phyloP scores from a whole-genome alignment of 352 stramenopile genomes.

The Phytophthora macrochlamydospora region DNA sequence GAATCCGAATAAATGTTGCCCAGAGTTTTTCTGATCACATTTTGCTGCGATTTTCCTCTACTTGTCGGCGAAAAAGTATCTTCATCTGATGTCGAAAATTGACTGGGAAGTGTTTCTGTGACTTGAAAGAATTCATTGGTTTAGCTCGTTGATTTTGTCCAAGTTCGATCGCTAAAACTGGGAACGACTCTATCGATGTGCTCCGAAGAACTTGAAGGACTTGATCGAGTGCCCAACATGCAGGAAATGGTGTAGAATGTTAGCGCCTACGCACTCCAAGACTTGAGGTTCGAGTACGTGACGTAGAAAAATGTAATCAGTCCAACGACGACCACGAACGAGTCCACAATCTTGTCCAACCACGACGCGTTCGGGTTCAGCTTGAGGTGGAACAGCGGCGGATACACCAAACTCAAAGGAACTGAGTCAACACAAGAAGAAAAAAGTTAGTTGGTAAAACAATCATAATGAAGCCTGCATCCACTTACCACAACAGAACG shows the following conservation, averaged over 20 bases:
- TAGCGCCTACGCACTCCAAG: conserved; percentile 48
- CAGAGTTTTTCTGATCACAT: background rate
- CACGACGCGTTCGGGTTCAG: conserved; percentile 50
- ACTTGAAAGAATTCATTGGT: too few relatives aligned
- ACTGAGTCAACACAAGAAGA: conserved; percentile 41
- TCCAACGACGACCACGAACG: conserved; percentile 61
- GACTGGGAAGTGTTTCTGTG: too few relatives aligned
- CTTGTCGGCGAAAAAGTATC: too few relatives aligned
- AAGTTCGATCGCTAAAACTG: too few relatives aligned
- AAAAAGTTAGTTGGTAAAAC: conserved; percentile 7
- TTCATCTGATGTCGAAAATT: too few relatives aligned
- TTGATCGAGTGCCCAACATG: too few relatives aligned
- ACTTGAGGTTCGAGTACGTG: conserved; percentile 77
- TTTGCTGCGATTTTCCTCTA: background rate
- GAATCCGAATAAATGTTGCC: too few relatives aligned
- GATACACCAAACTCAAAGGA: conserved; percentile 82
- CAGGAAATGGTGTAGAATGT: background rate
- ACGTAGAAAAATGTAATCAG: conserved; percentile 84
- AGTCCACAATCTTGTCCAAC: conserved; percentile 64
- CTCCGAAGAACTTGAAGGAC: too few relatives aligned
- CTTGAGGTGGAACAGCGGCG: conserved; percentile 82
- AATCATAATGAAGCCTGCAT: too few relatives aligned
- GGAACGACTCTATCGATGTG: too few relatives aligned
- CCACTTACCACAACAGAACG: conserved; percentile 78
- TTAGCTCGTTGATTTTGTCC: too few relatives aligned